Evolutionary conservation across 345 rosid genomes (phyloP).

Genomic region (Stellera chamaejasme): DNA sequence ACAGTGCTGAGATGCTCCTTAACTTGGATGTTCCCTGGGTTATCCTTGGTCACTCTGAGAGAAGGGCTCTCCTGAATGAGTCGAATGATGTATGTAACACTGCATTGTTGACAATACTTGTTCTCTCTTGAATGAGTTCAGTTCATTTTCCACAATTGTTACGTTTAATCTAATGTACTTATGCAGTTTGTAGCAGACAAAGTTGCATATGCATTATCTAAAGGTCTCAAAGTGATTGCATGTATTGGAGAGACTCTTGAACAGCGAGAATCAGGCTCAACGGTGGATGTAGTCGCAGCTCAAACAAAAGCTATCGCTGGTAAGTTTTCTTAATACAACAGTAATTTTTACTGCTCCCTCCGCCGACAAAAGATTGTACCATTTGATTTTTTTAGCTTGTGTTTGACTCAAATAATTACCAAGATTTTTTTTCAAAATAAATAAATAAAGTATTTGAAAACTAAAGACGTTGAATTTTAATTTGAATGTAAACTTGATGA

Average conservation of each 20-base stretch:
- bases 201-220: conserved; percentile 52
- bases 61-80: conserved; percentile 48
- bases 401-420: no score
- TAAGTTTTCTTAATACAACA: conserved; percentile 8
- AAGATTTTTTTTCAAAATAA: no score
- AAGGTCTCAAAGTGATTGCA: conserved; percentile 64
- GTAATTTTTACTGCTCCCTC: neutral
- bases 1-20: conserved; percentile 66
- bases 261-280: conserved; percentile 70
- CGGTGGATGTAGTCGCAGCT: conserved; percentile 55
- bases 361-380: neutral
- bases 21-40: conserved; percentile 61
- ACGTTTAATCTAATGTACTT: neutral
- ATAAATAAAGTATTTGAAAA: no score
- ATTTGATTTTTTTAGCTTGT: neutral
- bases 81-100: conserved; percentile 35
- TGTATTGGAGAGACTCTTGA: conserved; percentile 74
- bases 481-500: no score
- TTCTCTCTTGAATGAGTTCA: neutral
- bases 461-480: no score
- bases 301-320: conserved; percentile 75
- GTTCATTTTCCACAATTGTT: neutral
- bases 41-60: conserved; percentile 62
- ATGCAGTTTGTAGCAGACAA: conserved; percentile 66
- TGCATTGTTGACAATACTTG: neutral